Evolutionary conservation across 2,329 filamentous ascomycete genomes (phyloP).

Genomic region (Colletotrichum liaoningense): DNA sequence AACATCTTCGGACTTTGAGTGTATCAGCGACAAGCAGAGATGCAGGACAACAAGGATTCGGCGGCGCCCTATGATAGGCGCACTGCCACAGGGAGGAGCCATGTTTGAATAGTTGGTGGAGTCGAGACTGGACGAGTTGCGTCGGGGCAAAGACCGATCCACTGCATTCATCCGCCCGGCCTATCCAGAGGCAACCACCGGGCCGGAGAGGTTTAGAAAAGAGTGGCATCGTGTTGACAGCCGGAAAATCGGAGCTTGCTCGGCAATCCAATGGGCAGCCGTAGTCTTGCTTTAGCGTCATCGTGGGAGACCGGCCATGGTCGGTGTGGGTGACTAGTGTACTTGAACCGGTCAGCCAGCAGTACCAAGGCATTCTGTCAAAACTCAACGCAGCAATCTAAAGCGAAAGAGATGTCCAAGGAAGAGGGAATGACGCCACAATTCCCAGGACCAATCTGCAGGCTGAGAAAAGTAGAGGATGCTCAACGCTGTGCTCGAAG

Average conservation of each 20-base stretch:
- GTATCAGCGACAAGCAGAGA: neutral
- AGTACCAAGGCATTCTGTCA: neutral
- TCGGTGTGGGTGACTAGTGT: neutral
- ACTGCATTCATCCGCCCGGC: neutral
- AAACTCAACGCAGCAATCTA: neutral
- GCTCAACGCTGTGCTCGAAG: neutral
- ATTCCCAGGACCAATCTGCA: neutral
- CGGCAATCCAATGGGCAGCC: slow-evolving; percentile 7
- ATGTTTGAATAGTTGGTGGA: neutral
- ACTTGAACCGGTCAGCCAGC: neutral
- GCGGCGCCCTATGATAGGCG: neutral
- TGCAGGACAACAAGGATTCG: neutral
- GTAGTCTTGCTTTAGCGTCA: neutral
- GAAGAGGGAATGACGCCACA: neutral
- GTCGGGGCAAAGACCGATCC: neutral
- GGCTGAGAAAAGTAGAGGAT: neutral
- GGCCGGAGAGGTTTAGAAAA: neutral
- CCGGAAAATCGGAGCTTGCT: slow-evolving; percentile 21
- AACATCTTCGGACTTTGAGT: neutral
- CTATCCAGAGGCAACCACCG: neutral
- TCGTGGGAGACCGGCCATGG: neutral
- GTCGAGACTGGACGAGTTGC: neutral
- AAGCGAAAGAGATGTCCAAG: neutral
- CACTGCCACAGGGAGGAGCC: neutral
- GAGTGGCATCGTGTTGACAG: slow-evolving; percentile 1